Evolutionary conservation across 1,139 yeast species (phyloP).

Genomic region (Blastobotrys raffinosifermentans): DNA sequence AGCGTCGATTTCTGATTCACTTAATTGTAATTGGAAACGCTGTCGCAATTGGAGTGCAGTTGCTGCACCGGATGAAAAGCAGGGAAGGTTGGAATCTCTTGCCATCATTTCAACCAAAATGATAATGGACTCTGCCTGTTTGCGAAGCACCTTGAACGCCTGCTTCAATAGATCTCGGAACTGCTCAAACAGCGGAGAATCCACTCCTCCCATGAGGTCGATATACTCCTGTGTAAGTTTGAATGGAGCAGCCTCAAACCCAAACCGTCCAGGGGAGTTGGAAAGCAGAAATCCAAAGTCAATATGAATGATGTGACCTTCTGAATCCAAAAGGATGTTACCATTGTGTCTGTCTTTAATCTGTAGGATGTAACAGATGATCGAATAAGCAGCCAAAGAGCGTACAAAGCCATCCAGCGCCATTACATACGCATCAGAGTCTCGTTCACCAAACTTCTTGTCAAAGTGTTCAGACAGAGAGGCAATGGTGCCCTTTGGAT

Average conservation of each 20-base stretch:
- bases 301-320: conserved; percentile 92
- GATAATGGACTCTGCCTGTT: conserved; percentile 64
- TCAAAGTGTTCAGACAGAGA: conserved; percentile 71
- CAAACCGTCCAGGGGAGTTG: conserved; percentile 93
- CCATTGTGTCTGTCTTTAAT: conserved; percentile 96
- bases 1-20: conserved; percentile 65
- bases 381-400: conserved; percentile 83
- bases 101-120: conserved; percentile 90
- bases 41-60: conserved; percentile 74
- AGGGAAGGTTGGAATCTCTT: conserved; percentile 80
- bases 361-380: conserved; percentile 81
- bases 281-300: conserved; percentile 92
- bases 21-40: conserved; percentile 69
- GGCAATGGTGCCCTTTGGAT: conserved; percentile 61
- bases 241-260: conserved; percentile 96
- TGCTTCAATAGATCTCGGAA: conserved; percentile 61
- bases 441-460: conserved; percentile 59
- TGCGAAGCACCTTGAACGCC: conserved; percentile 67
- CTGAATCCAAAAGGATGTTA: conserved; percentile 86
- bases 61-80: conserved; percentile 81
- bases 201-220: conserved; percentile 76
- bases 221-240: conserved; percentile 83
- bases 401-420: conserved; percentile 82
- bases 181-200: conserved; percentile 49
- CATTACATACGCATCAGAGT: conserved; percentile 46